Evolutionary conservation across 2,329 filamentous ascomycete genomes (phyloP), one percentile per base, ranked within the genome.

Genomic region (Colletotrichum sp.): DNA sequence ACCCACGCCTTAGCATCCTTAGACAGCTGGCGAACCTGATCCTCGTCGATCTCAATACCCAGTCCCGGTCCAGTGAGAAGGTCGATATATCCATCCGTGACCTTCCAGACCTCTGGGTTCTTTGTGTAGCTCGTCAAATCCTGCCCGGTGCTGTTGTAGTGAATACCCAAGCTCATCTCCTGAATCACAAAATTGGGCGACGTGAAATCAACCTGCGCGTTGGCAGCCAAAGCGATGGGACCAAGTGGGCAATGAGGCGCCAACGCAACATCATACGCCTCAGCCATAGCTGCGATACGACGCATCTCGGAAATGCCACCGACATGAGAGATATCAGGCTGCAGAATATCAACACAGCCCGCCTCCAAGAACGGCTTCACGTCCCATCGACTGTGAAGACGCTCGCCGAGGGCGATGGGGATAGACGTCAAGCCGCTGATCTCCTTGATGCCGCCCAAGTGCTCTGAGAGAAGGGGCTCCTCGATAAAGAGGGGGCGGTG

Each of bases 91-190:
- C 94, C 94, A 60, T 91, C 89, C n/a, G 89, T 87, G 7, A 95
- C 90, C 55, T 91, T 86, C 87, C 93, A 95, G 0, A 94, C 90
- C 66, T 90, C 88, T 0, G 91, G 88, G 78, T 95, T 90, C 80
- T 90, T 91, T 3, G 92, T 87, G 80, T 95, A 95, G 30, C 90
- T 93, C 15, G 90, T 90, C 71, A 94, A 85, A 81, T 95, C 93
- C 78, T 92, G 87, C 3, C 91, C 88, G 2, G 90, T 92, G 0
- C 88, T 90, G 79, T 96, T 96, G 81, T 96, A 96, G 82, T 96
- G 94, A 79, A 96, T 96, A 0, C 94, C 94, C 34, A 95, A 80
- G 69, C 92, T 93, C 94, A 95, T 95, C 83, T 96, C 94, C 80
- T 94, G 92, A 36, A 96, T 95, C 1, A 89, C 90, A 81, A 94